Base-by-base conservation (phyloP, 1,284 basidiomycete genomes). In the Apiotrichum porosum region DNA sequence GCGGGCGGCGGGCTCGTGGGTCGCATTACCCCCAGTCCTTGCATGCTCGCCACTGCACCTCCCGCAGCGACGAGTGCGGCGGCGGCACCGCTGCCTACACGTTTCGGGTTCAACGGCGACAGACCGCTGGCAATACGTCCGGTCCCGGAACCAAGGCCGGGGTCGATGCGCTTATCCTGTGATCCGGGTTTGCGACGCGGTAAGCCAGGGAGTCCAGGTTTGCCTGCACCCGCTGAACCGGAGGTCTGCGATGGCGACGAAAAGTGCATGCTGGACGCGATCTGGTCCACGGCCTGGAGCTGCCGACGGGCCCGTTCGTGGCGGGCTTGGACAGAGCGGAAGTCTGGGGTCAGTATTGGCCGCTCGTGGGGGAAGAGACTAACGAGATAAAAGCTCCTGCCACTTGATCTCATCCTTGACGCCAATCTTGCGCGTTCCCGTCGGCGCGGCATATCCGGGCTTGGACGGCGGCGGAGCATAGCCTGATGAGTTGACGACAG, bases 401-500 rank as follows among this genome's bases (percentile, higher is more conserved):
- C 92, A 97, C 66, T 90, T 92, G 68, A 97, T 92, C 49, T 93
- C 88, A 47, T 88, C 88, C 34, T 87, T 81, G 26, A 57, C 81
- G 3, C 90, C 71, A 66, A 89, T 89, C 1, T 87, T 84, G 13
- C 89, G 81, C 19, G 79, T 79, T 0, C 47, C 47, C 1, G 42
- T 37, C 12, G 52, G 80, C 64, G 21, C 61, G 59, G 42, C 42
- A 49, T 73, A 36, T 40, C 44, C 31, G 3, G 55, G 55, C 19
- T 47, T 44, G 3, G 45, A 37, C 9, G 45, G 44, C 0, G 51
- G 51, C 48, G 94, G 88, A 4, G 94, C 72, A 71, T 92, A 95
- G 0, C 95, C 94, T 10, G 92, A 83, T 2, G 93, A 89, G 69
- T 94, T 94, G 37, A 98, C 91, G 2, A 93, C 92, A 57, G 87